phyloP scores from a whole-genome alignment of 441 rosid species.

The Adansonia gregorii region DNA sequence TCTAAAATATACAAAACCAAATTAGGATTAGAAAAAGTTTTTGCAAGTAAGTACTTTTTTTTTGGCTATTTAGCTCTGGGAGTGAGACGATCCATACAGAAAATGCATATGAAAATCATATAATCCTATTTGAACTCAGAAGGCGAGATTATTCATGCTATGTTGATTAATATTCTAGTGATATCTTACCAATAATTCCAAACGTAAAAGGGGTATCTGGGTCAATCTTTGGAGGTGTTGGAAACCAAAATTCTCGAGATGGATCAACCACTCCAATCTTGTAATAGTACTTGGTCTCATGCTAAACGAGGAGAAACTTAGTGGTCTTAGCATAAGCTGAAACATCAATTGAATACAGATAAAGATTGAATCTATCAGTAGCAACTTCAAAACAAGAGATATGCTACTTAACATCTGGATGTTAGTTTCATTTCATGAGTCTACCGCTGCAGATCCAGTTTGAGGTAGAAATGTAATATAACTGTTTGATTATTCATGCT shows the following conservation, averaged over 20 bases:
- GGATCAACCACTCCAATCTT: conserved; percentile 60
- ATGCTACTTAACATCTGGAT: neutral
- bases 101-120: neutral
- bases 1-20: conserved; percentile 42
- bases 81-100: neutral
- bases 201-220: conserved; percentile 66
- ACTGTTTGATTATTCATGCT: neutral
- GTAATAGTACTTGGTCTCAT: conserved; percentile 67
- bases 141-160: neutral
- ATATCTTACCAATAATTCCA: conserved; percentile 67
- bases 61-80: neutral
- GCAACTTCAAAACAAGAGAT: conserved; percentile 6
- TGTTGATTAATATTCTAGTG: conserved; percentile 1
- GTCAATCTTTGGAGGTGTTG: conserved; percentile 61
- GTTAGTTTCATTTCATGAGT: neutral
- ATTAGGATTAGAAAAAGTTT: conserved; percentile 16
- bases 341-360: neutral
- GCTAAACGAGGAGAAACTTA: conserved; percentile 35
- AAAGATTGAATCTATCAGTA: neutral
- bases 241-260: conserved; percentile 68
- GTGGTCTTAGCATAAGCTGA: neutral
- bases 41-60: neutral
- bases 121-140: neutral
- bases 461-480: neutral
- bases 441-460: neutral